Evolutionary conservation across 169 alveolate species (phyloP).

Genomic region (Besnoitia besnoiti): DNA sequence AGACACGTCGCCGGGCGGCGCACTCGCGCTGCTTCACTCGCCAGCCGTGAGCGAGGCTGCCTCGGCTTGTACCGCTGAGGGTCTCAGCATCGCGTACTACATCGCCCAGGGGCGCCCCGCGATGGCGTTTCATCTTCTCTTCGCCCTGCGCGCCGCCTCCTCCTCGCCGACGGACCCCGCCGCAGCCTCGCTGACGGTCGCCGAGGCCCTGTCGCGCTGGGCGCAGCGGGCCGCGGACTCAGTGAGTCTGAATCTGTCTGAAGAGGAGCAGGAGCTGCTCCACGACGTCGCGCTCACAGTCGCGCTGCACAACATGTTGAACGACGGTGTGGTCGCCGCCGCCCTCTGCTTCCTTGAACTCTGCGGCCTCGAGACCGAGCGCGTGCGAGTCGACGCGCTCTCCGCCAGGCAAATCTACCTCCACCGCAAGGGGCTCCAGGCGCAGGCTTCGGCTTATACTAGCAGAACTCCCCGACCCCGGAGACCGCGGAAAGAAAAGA

Average conservation of each 20-base stretch:
- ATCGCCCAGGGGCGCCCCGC: constrained; percentile 75
- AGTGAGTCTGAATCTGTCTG: constrained; percentile 22
- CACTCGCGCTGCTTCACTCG: too few relatives aligned
- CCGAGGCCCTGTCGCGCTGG: background rate
- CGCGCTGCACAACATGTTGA: constrained; percentile 72
- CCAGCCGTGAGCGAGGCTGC: background rate
- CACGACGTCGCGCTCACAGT: constrained; percentile 71
- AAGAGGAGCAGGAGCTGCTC: constrained; percentile 45
- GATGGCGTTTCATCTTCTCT: constrained; percentile 68
- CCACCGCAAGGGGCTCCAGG: constrained; percentile 35
- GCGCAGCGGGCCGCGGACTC: constrained; percentile 20
- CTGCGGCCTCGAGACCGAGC: constrained; percentile 74
- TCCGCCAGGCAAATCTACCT: constrained; percentile 70
- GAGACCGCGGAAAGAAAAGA: background rate
- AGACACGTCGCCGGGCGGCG: background rate
- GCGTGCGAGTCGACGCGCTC: constrained; percentile 74
- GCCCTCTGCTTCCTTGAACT: constrained; percentile 73
- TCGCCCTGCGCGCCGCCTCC: constrained; percentile 43
- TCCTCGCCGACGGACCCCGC: background rate
- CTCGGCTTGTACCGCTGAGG: constrained; percentile 48
- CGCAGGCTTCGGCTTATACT: background rate
- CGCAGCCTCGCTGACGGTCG: background rate
- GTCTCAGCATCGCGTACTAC: constrained; percentile 72
- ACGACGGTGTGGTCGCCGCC: constrained; percentile 73
- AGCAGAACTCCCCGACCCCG: background rate